These are phyloP conservation scores for Gloeophyllum trabeum DNA, from an alignment of 768 basidiomycete species.

Conservation along the genomic window DNA sequence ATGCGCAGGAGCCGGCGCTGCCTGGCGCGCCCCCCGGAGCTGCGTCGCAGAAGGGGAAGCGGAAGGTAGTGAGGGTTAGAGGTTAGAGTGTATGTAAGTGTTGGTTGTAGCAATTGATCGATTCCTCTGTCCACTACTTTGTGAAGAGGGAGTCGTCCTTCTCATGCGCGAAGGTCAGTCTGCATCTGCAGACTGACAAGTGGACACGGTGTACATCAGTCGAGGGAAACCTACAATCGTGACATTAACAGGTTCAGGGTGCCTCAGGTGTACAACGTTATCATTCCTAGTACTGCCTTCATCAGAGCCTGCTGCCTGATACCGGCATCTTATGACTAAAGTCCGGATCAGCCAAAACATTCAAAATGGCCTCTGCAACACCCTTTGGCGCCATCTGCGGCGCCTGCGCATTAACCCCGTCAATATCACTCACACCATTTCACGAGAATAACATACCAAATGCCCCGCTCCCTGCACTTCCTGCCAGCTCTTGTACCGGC, in stretches of 20 bases:
- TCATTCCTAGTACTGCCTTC: no score
- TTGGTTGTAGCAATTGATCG: no score
- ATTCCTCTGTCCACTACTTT: no score
- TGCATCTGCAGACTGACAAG: no score
- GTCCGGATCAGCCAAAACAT: neutral
- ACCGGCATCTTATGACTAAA: no score
- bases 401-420: neutral
- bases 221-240: no score
- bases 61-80: conserved; percentile 70
- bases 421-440: neutral
- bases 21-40: conserved; percentile 23
- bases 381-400: neutral
- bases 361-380: neutral
- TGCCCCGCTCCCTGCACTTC: neutral
- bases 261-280: no score
- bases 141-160: no score
- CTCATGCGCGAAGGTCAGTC: no score
- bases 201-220: no score
- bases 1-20: conserved; percentile 37
- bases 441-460: neutral
- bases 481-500: neutral
- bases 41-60: conserved; percentile 54
- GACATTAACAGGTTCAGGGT: no score
- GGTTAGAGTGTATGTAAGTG: conserved; percentile 28
- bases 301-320: no score